phyloP scores from a whole-genome alignment of 208 protist genomes.

The Herpetomonas samuelpessoai region DNA sequence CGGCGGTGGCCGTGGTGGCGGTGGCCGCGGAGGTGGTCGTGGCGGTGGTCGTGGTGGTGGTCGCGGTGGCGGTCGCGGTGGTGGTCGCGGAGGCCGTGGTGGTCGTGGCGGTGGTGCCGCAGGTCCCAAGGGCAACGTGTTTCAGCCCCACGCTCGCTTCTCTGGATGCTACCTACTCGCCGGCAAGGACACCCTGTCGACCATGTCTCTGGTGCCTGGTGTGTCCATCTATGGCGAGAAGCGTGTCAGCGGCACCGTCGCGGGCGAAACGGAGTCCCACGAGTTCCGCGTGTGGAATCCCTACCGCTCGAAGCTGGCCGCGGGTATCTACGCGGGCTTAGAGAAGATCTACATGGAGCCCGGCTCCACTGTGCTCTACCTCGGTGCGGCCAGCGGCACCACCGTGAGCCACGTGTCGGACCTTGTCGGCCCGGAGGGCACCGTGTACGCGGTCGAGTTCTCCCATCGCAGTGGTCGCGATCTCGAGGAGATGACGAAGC shows the following conservation, averaged over 20 bases:
- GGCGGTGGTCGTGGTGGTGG: conserved; percentile 51
- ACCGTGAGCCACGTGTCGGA: conserved; percentile 99
- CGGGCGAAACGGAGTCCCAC: conserved; percentile 75
- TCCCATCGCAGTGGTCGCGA: conserved; percentile 98
- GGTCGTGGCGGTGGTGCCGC: conserved; percentile 53
- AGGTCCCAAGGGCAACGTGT: conserved; percentile 81
- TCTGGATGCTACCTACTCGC: conserved; percentile 97
- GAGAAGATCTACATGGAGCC: conserved; percentile 98
- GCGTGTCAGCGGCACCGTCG: conserved; percentile 90
- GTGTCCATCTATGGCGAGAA: conserved; percentile 99
- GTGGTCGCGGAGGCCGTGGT: conserved; percentile 48
- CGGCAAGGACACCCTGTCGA: conserved; percentile 98
- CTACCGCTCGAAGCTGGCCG: conserved; percentile 99
- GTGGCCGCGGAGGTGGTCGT: conserved; percentile 36
- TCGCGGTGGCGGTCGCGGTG: conserved; percentile 47
- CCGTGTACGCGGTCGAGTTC: conserved; percentile 99
- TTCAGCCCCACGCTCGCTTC: conserved; percentile 96
- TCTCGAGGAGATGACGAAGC: conserved; percentile 99
- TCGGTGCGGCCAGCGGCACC: conserved; percentile 99
- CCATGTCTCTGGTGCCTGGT: conserved; percentile 97
- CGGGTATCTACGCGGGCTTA: conserved; percentile 98
- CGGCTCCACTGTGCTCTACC: conserved; percentile 98
- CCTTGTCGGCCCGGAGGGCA: conserved; percentile 98
- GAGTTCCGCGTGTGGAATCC: conserved; percentile 99
- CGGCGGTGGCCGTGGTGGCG: conserved; percentile 37